Conservation (phyloP, 495 filamentous ascomycete genomes). For the Aspergillus campestris region DNA sequence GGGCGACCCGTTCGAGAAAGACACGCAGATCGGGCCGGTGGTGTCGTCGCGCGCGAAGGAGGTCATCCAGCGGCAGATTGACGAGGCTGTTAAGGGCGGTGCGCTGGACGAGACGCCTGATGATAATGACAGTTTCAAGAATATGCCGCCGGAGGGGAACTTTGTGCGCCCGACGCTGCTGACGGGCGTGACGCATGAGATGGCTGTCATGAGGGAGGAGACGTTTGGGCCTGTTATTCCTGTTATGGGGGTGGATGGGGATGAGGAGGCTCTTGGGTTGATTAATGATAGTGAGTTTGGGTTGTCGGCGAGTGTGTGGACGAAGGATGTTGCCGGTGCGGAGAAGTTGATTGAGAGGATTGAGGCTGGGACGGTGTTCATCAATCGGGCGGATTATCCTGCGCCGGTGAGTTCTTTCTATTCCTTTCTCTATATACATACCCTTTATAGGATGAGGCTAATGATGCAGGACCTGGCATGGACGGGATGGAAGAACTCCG, state of each 20-base stretch:
- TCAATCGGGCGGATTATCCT: conserved; percentile 86
- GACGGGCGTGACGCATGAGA: conserved; percentile 65
- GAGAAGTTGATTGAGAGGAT: conserved; percentile 66
- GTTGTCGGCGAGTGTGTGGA: conserved; percentile 89
- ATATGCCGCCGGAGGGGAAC: conserved; percentile 63
- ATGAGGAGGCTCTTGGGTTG: conserved; percentile 66
- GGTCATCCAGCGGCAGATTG: conserved; percentile 64
- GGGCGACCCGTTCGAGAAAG: conserved; percentile 68
- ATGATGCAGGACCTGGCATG: conserved; percentile 79
- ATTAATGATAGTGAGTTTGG: conserved; percentile 95
- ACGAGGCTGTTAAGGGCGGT: conserved; percentile 72
- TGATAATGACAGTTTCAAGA: conserved; percentile 61
- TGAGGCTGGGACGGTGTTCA: conserved; percentile 92
- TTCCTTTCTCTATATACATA: conserved; percentile 3
- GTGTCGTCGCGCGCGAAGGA: conserved; percentile 66
- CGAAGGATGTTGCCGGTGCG: conserved; percentile 69
- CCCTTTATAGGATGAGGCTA: conserved; percentile 2
- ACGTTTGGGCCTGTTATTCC: conserved; percentile 91
- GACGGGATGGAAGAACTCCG: conserved; percentile 94
- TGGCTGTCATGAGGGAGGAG: conserved; percentile 85
- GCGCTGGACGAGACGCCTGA: conserved; percentile 74
- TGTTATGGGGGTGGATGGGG: conserved; percentile 74
- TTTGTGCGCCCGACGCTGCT: conserved; percentile 80
- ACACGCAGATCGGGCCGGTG: conserved; percentile 79
- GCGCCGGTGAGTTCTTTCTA: conserved; percentile 60